Base-by-base conservation (phyloP, 2,329 filamentous ascomycete species). In the Cyanodermella asteris region DNA sequence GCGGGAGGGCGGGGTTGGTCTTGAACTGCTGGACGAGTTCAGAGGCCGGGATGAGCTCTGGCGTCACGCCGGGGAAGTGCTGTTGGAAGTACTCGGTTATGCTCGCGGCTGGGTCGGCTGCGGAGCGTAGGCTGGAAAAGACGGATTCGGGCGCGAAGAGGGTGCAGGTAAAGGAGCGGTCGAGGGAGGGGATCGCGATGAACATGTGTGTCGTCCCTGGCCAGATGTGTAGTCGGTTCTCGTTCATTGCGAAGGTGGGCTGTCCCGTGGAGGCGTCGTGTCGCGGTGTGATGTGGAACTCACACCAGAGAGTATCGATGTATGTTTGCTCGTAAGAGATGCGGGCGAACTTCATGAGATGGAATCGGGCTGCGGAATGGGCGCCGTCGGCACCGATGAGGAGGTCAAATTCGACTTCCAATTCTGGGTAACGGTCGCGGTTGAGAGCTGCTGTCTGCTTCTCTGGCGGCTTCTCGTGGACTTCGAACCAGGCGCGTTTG, bases 211-310 rank as follows among this genome's bases (percentile, higher is more conserved):
- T 70, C 38, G 71, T 72, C 16, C 77, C 81, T 0, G 87, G 87
- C 87, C 87, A 97, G 43, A 97, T 97, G 48, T 97, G 87, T 2
- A 97, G 59, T 44, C 94, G 82, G 39, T 93, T 77, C 2, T 81
- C 80, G 1, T 80, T 87, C 36, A 94, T 87, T 23, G 61, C 59
- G 43, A 90, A 94, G 22, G 59, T 53, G 13, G 56, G 55, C 0
- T 43, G 36, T n/a, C n/a, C n/a, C 10, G 33, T 23, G 7, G 28
- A 25, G 14, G 42, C 37, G 6, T 44, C 34, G 0, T 48, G 42
- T 7, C 36, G 33, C 1, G 76, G 60, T 12, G 64, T 56, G 32
- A 97, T 80, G 24, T 70, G 70, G 43, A 97, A 94, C 43, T 97
- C 87, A 46, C 84, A 94, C 87, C 87, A 97, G 5, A 94, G 53